These are phyloP conservation scores for Cardiosporidium cionae DNA, from an alignment of 169 alveolate species.

Conservation along the genomic window DNA sequence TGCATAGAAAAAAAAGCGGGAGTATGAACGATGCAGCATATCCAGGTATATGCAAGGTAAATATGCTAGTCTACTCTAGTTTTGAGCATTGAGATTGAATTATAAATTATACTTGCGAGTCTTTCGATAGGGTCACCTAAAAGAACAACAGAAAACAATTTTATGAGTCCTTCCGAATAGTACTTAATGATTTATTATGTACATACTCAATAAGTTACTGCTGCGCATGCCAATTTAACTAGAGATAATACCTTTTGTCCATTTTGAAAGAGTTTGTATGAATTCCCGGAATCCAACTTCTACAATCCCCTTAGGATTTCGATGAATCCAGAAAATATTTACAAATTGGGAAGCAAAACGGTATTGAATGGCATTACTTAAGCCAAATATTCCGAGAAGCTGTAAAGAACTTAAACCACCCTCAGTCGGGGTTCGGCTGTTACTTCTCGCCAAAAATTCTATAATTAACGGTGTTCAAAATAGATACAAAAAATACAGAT, in stretches of 20 bases:
- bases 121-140: background rate
- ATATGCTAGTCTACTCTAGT: background rate
- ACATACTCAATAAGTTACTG: background rate
- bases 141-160: background rate
- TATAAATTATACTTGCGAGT: background rate
- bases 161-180: background rate
- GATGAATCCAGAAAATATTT: constrained; percentile 28
- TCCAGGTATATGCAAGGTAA: background rate
- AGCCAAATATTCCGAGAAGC: constrained; percentile 28
- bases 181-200: background rate
- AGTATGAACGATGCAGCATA: background rate
- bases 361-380: constrained; percentile 27
- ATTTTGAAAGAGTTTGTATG: constrained; percentile 19
- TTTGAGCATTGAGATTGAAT: background rate
- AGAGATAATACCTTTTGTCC: constrained; percentile 26
- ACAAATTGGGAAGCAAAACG: constrained; percentile 26
- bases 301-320: constrained; percentile 24
- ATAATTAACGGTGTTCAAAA: background rate
- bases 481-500: no score
- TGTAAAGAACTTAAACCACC: constrained; percentile 36
- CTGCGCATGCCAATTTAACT: background rate
- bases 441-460: constrained; percentile 31
- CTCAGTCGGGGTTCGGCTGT: constrained; percentile 20
- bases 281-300: constrained; percentile 39
- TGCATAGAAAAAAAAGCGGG: background rate